Base-by-base conservation (phyloP, 805 yeast species). In the Geotrichum ghanense region DNA sequence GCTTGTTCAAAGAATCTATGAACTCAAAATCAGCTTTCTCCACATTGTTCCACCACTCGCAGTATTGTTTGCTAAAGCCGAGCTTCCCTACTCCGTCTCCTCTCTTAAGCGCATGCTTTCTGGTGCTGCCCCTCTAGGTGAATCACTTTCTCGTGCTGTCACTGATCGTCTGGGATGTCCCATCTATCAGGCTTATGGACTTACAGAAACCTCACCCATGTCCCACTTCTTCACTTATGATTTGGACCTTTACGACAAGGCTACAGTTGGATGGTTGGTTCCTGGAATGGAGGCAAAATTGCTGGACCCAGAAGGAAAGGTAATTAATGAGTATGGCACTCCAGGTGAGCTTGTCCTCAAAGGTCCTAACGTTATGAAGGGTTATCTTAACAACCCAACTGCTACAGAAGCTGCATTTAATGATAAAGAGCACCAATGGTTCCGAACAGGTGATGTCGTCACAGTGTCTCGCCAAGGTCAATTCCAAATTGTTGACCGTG, bases 191-290 rank as follows among this genome's bases (percentile, higher is more conserved):
- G 55, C 53, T 10, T 54, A 53, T 35, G 57, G 47, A 10, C 51
- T 45, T 56, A 62, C 84, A 3, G 87, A 80, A 60, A 69, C 81
- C 12, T 73, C 79, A 55, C 83, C 81, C 1, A 81, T 80, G 2
- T 56, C 73, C 46, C 61, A 68, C 21, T 52, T 68, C 6, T 61
- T 59, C 43, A 63, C 65, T 4, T 66, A 53, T 48, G 78, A 72
- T 41, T 51, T 64, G 25, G 55, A 61, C 34, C 45, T 50, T 14
- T 71, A 72, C 34, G 66, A 73, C 27, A 63, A 68, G 50, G 79
- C 77, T 3, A 63, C 78, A 1, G 65, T 75, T n/a, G 72, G 76
- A 21, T 56, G 64, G 54, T 57, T 66, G 2, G 47, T 62, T 14
- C 64, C 76, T 7, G 68, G 73, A 22, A 56, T 70, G 17, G 83